Evolutionary conservation across 768 basidiomycete species (phyloP).

Genomic region (Leucocoprinus birnbaumii): DNA sequence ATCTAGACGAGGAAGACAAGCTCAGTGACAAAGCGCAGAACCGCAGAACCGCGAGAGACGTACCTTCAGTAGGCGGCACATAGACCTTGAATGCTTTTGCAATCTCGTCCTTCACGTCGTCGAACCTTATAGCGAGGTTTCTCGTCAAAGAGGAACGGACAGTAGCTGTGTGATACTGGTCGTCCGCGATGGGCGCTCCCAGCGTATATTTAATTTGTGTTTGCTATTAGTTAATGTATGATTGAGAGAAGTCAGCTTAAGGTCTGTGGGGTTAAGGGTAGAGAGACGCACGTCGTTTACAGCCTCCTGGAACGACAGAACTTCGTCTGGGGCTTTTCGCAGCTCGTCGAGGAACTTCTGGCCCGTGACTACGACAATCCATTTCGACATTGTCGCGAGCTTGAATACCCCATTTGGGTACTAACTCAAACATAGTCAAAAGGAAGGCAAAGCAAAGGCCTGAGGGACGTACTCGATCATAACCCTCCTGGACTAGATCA

Average conservation of each 20-base stretch:
- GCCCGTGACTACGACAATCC: slow-evolving; percentile 35
- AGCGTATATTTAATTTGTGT: slow-evolving; percentile 37
- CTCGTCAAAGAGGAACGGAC: slow-evolving; percentile 32
- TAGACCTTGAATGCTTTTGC: slow-evolving; percentile 33
- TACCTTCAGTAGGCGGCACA: slow-evolving; percentile 30
- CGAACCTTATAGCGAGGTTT: slow-evolving; percentile 33
- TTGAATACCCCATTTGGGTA: slow-evolving; percentile 25
- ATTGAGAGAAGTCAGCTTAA: neutral
- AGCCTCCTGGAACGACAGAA: slow-evolving; percentile 30
- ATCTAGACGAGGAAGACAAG: neutral
- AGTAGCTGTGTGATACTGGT: slow-evolving; percentile 28
- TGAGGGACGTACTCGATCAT: slow-evolving; percentile 16
- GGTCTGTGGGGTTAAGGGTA: no score
- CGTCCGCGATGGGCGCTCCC: slow-evolving; percentile 23
- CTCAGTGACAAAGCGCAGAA: neutral
- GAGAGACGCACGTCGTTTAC: slow-evolving; percentile 27
- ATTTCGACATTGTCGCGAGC: slow-evolving; percentile 22
- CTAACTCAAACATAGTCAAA: slow-evolving; percentile 6
- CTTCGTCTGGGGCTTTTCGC: slow-evolving; percentile 32
- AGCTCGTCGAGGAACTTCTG: slow-evolving; percentile 35
- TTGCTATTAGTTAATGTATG: slow-evolving; percentile 25
- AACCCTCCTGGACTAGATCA: slow-evolving; percentile 23
- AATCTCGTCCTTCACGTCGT: slow-evolving; percentile 44
- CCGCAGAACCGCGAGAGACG: neutral
- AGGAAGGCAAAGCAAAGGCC: neutral